Conservation (phyloP, 2,329 filamentous ascomycete genomes). For the Aspergillus ochraceus region DNA sequence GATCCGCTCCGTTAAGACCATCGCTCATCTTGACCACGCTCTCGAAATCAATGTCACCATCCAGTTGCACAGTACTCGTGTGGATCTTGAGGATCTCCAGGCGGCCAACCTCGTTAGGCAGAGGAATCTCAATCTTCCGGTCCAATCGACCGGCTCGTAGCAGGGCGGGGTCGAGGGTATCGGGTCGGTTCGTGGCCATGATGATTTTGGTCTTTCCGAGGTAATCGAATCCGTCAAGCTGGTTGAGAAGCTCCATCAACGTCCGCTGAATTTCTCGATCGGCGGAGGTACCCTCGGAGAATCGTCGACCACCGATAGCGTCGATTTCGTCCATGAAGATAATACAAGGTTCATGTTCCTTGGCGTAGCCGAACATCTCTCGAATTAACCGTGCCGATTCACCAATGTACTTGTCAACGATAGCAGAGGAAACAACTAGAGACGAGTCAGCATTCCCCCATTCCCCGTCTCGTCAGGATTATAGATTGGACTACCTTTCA, state of each 20-base stretch:
- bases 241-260: slow-evolving; percentile 97
- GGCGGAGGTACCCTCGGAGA: slow-evolving; percentile 95
- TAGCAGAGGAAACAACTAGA: slow-evolving; percentile 92
- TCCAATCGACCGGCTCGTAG: slow-evolving; percentile 91
- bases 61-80: slow-evolving; percentile 77
- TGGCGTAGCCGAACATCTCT: slow-evolving; percentile 99
- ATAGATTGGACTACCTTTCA: slow-evolving; percentile 68
- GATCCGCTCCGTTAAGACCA: slow-evolving; percentile 92
- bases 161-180: slow-evolving; percentile 91
- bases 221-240: slow-evolving; percentile 98
- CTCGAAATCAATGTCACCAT: slow-evolving; percentile 97
- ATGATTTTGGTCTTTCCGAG: slow-evolving; percentile 99
- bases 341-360: slow-evolving; percentile 98
- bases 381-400: slow-evolving; percentile 95
- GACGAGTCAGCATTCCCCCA: slow-evolving; percentile 6
- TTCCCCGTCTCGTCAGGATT: not conserved
- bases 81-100: slow-evolving; percentile 99
- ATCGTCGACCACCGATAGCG: slow-evolving; percentile 92
- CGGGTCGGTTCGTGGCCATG: slow-evolving; percentile 97
- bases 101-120: slow-evolving; percentile 94
- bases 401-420: slow-evolving; percentile 99
- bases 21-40: slow-evolving; percentile 99
- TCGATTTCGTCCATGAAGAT: slow-evolving; percentile 99
- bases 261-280: slow-evolving; percentile 98
- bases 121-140: slow-evolving; percentile 94